Evolutionary conservation across 2,329 filamentous ascomycete genomes (phyloP).

Genomic region (Ophiostoma novo-ulmi): DNA sequence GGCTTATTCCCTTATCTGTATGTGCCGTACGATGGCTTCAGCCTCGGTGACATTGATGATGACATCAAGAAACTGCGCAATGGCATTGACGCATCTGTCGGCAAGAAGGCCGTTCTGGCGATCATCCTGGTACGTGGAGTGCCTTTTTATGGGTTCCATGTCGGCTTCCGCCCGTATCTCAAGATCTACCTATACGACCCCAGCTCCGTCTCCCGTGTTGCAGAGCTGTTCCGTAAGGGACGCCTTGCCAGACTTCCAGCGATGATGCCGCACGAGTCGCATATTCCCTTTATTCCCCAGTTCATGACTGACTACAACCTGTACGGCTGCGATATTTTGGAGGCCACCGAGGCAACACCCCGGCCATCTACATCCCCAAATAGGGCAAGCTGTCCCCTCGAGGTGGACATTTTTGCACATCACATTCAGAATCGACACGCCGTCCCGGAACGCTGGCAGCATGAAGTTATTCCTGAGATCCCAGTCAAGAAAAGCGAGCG

Average conservation of each 20-base stretch:
- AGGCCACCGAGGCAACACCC: conserved; percentile 42
- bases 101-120: conserved; percentile 66
- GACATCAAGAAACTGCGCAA: conserved; percentile 55
- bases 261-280: conserved; percentile 91
- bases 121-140: conserved; percentile 89
- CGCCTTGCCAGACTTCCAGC: conserved; percentile 64
- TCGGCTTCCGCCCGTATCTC: conserved; percentile 84
- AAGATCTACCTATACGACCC: conserved; percentile 96
- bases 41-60: conserved; percentile 17
- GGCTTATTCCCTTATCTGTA: conserved; percentile 96
- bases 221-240: conserved; percentile 82
- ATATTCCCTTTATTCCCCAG: conserved; percentile 85
- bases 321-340: conserved; percentile 86
- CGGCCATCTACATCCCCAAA: conserved; percentile 50
- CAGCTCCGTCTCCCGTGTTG: conserved; percentile 74
- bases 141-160: conserved; percentile 93
- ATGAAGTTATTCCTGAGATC: conserved; percentile 80
- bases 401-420: conserved; percentile 84
- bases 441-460: conserved; percentile 70
- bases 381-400: conserved; percentile 67
- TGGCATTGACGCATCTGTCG: conserved; percentile 86
- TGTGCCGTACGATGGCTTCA: conserved; percentile 40
- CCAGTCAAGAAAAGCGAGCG: conserved; percentile 66
- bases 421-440: conserved; percentile 77
- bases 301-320: conserved; percentile 99